These are phyloP conservation scores for Beauveria caledonica DNA, from an alignment of 2,329 filamentous ascomycete genomes.

Conservation along the genomic window DNA sequence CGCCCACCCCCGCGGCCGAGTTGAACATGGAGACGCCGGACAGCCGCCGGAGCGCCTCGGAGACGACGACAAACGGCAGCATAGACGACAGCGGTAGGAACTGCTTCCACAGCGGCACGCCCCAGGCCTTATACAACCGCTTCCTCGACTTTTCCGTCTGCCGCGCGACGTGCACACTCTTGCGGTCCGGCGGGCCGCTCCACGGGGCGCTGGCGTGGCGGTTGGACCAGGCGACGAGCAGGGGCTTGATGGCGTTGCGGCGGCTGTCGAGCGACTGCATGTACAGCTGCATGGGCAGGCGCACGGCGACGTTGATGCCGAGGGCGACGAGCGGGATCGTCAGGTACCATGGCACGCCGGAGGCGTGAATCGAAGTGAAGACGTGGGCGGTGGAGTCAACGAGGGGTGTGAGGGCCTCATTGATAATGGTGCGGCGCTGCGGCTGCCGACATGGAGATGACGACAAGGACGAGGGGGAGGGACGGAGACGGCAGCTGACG, in stretches of 20 bases:
- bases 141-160: constrained; percentile 21
- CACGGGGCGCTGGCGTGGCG: constrained; percentile 17
- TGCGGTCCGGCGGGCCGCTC: constrained; percentile 13
- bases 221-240: constrained; percentile 25
- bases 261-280: constrained; percentile 23
- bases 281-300: constrained; percentile 40
- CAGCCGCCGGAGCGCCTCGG: constrained; percentile 43
- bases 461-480: neutral
- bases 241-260: constrained; percentile 22
- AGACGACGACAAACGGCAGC: constrained; percentile 41
- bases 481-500: neutral
- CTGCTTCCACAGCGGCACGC: constrained; percentile 40
- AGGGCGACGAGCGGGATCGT: constrained; percentile 45
- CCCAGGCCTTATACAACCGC: constrained; percentile 30
- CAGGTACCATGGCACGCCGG: constrained; percentile 44
- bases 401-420: neutral
- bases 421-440: constrained; percentile 15
- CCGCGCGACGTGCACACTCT: constrained; percentile 17
- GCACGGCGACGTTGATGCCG: constrained; percentile 34
- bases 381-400: constrained; percentile 33
- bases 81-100: constrained; percentile 32
- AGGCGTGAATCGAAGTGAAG: constrained; percentile 36
- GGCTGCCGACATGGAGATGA: neutral
- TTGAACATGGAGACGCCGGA: constrained; percentile 23
- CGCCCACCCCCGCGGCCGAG: constrained; percentile 1